Base-by-base conservation (phyloP, 768 basidiomycete species). In the Gloeostereum incarnatum region DNA sequence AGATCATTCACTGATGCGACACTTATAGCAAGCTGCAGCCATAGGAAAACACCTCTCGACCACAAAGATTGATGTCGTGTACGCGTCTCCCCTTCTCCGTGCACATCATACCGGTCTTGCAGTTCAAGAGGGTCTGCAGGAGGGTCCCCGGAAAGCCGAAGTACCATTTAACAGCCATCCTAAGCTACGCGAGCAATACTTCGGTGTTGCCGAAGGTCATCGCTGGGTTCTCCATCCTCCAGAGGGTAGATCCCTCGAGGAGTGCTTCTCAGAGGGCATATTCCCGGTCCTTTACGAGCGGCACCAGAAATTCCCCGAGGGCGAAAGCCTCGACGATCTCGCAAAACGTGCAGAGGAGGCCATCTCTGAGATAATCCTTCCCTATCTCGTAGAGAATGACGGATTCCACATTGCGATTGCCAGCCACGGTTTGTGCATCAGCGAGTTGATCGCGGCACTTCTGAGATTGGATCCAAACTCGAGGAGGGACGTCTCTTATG, bases 381-480 rank as follows among this genome's bases (percentile, higher is more conserved):
- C 75, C 1, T 72, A 83, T 48, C 52, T 87, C 24, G 38, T 52
- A 45, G 60, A 61, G 1, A 59, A 59, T 16, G 58, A 59, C 29
- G 69, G 65, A 13, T 50, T 66, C 5, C 80, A 85, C 45, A 53
- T 88, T 24, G 83, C 75, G 2, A 45, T 87, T 23, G 77, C 82
- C 35, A 82, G 84, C 49, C 86, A 88, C 54, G 83, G 86, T 1
- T 47, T 84, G 39, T 84, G 75, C 49, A 83, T 88, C 30, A 64
- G 66, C 32, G 75, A 79, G 53, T 47, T 83, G 11, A 54, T 85
- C 10, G 56, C 66, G 11, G 75, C 72, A 8, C 48, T 87, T 13
- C 46, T 85, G 18, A 55, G 59, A 30, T 45, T 71, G 31, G 71
- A 73, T 49, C 72, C 69, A 31, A 60, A 64, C 40, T 63, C 71